Evolutionary conservation across 306 rosid species (phyloP).

Genomic region (Luffa aegyptiaca): DNA sequence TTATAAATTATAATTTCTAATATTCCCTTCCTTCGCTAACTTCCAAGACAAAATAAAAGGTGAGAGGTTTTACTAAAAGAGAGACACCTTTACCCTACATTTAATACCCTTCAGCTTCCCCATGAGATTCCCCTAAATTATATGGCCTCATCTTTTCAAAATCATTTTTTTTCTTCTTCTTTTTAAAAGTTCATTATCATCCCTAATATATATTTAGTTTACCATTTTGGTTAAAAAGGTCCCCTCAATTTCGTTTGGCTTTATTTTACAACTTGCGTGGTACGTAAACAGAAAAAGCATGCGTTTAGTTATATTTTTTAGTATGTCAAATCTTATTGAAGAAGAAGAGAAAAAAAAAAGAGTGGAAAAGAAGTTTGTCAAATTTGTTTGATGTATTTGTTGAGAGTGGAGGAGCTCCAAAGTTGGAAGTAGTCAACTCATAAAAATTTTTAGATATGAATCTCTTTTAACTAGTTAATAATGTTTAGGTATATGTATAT

Average conservation of each 20-base stretch:
- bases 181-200: not conserved
- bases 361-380: not conserved
- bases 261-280: not conserved
- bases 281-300: not conserved
- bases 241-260: not conserved
- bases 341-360: not conserved
- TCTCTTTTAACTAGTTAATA: no score
- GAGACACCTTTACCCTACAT: constrained; percentile 6
- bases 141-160: not conserved
- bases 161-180: not conserved
- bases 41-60: not conserved
- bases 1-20: not conserved
- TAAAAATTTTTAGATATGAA: no score
- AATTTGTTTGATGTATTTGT: not conserved
- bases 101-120: not conserved
- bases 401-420: no score
- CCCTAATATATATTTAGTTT: not conserved
- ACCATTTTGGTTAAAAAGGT: not conserved
- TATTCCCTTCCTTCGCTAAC: not conserved
- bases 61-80: not conserved
- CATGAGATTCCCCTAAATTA: not conserved
- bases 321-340: not conserved
- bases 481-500: no score
- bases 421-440: no score
- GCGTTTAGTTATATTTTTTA: not conserved